Base-by-base conservation (phyloP, 139 green algal genomes). In the Pleodorina starrii region DNA sequence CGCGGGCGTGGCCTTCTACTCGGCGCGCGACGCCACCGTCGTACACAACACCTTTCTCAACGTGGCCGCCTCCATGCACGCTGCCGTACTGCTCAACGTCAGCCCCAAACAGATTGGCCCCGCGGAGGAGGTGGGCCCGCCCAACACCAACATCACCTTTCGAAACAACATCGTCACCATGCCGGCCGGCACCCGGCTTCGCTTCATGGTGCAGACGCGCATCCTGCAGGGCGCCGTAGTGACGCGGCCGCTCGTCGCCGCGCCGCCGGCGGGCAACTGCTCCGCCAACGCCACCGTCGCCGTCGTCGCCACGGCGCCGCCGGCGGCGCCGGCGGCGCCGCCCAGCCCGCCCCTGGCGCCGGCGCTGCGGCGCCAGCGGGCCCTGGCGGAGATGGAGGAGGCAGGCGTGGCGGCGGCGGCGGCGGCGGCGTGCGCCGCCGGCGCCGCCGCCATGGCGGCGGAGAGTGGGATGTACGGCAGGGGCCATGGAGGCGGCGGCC, bases 141-240 rank as follows among this genome's bases (percentile, higher is more conserved):
- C 86, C n/a, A 90, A 90, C 74, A 32, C 23, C 43, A 85, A 90
- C 75, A 90, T 90, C 86, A 78, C 59, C n/a, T 90, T 90, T 46
- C 43, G 12, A 19, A 88, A 79, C 57, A 90, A 90, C 86, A 85
- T 85, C 57, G 75, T 90, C 38, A 72, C 60, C 2, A 66, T 90
- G 43, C 54, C 54, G 0, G 59, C 51, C 0, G 27, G 6, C 57
- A 44, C 76, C 32, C 1, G 5, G 14, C 27, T 32, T 9, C 40
- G 27, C 19, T 42, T 85, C 12, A 25, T 86, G 43, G 43, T 90
- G 23, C 74, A 90, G 75, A 40, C 60, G 42, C 86, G 86, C 57
- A 85, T 85, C 17, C 82, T 90, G 74, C 74, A 85, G 59, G 76
- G 76, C 48, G 19, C 48, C 10, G 12, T 84, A 48, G 48, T 84